Base-by-base conservation (phyloP, 202 grass and related monocot species). In the Carex arenaria region DNA sequence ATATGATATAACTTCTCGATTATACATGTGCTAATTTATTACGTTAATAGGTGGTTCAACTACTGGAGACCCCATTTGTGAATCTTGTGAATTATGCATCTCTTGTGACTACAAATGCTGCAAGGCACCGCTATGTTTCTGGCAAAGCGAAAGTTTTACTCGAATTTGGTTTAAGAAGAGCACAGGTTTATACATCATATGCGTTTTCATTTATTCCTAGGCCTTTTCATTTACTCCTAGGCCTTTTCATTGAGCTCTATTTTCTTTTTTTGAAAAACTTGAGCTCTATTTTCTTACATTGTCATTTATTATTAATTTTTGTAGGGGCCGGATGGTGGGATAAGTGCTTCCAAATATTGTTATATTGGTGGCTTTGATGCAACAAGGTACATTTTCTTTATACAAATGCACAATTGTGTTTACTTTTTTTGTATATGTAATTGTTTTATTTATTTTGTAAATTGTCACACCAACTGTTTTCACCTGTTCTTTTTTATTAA, bases 41-140 rank as follows among this genome's bases (percentile, higher is more conserved):
- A 75, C 76, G 18, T 61, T 64, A 76, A 45, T 73, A 99, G 96
- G 89, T 94, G 47, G 93, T 95, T 87, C 96, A 99, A 90, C 82
- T 95, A 55, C 96, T 99, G 86, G 96, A 99, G 85, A 99, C 96
- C 68, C 93, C 96, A 82, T 99, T 95, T 87, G 19, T 99, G 64
- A 99, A 99, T 92, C 91, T 99, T 51, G 90, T 99, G 36, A 99
- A 94, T 69, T 99, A 95, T 92, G 93, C 96, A n/a, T 99, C 96
- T 83, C 93, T 99, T 83, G 93, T 99, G 36, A 88, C 96, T 52
- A 99, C 96, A 70, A 99, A 99, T 95, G 96, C 96, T 89, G 96
- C 93, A 0, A 76, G 96, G 9, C 96, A 99, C 71, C 89, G 96
- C n/a, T 88, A 83, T 89, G 91, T 99, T 88, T 88, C 93, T 87